Base-by-base conservation (phyloP, 1,284 basidiomycete genomes). In the Ustilago hordei region DNA sequence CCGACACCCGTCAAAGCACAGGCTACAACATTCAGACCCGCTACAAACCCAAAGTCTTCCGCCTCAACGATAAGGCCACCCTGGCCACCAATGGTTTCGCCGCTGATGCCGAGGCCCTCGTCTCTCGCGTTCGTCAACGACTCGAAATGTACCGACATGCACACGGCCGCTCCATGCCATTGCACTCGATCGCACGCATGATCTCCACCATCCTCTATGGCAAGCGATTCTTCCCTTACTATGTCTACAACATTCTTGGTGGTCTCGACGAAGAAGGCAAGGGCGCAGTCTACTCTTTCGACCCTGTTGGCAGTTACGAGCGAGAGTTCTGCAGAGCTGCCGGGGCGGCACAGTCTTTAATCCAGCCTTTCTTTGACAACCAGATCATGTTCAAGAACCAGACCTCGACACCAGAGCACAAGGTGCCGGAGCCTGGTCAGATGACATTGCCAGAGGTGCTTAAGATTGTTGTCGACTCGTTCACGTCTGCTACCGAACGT, bases 361-460 rank as follows among this genome's bases (percentile, higher is more conserved):
- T 86, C 54, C 84, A 85, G 74, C 84, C 84, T 0, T 86, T 86
- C 71, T 71, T 86, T 39, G 84, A 86, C 71, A 83, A 75, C 66
- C 84, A 85, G 75, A 83, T 86, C 75, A 85, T 85, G 84, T 84
- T 82, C 68, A 80, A 78, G 55, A 86, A 86, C 69, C 84, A 84
- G 43, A 68, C 67, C 7, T 63, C 81, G 28, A 81, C 80, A 7
- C 77, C 83, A n/a, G 75, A 66, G 17, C 69, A 64, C 39, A 57
- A 55, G 9, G 68, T 85, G 0, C 84, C 84, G 15, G 76, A 68
- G 12, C 84, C 84, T 31, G 84, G 84, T 7, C 76, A 79, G 41
- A 79, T 85, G 69, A 69, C 75, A 2, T 59, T 86, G 9, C 69
- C 68, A 1, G 69, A 83, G 9, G 78, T 84, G 60, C 69, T 86